Conservation (phyloP, 129 eudicot species). For the Centaurea solstitialis region DNA sequence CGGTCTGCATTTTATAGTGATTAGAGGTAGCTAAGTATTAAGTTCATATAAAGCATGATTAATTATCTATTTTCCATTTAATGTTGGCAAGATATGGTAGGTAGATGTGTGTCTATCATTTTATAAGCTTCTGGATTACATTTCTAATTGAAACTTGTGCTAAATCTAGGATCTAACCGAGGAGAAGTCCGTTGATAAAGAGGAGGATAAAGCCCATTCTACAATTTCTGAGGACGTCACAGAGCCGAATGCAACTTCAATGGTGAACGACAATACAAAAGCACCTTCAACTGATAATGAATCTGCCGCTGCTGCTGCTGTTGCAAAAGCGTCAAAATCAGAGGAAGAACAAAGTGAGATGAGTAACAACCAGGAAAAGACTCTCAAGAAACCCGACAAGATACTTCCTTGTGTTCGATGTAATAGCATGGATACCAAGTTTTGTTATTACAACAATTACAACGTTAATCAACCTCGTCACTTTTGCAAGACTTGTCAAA, state of each 20-base stretch:
- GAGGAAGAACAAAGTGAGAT: constrained; percentile 66
- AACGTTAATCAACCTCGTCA: constrained; percentile 86
- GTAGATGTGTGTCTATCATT: background rate
- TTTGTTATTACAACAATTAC: constrained; percentile 88
- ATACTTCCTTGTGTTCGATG: constrained; percentile 90
- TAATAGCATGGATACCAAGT: constrained; percentile 88
- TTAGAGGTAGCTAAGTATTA: background rate
- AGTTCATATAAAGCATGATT: background rate
- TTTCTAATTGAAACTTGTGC: constrained; percentile 18
- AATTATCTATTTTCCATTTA: background rate
- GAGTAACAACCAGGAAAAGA: constrained; percentile 52
- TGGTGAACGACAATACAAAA: constrained; percentile 28
- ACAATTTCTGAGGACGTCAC: constrained; percentile 44
- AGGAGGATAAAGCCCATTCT: constrained; percentile 39
- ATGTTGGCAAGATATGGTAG: background rate
- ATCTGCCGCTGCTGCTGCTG: constrained; percentile 21
- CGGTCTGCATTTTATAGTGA: background rate
- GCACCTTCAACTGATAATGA: constrained; percentile 42
- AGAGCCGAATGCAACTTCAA: constrained; percentile 34
- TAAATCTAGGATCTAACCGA: constrained; percentile 37
- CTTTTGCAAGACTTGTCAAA: constrained; percentile 92
- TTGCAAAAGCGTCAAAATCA: constrained; percentile 39
- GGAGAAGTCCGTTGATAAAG: constrained; percentile 34
- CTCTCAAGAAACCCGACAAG: constrained; percentile 78
- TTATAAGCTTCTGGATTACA: background rate